Conservation (phyloP, 2,329 filamentous ascomycete genomes). For the Pseudogymnoascus sp. region DNA sequence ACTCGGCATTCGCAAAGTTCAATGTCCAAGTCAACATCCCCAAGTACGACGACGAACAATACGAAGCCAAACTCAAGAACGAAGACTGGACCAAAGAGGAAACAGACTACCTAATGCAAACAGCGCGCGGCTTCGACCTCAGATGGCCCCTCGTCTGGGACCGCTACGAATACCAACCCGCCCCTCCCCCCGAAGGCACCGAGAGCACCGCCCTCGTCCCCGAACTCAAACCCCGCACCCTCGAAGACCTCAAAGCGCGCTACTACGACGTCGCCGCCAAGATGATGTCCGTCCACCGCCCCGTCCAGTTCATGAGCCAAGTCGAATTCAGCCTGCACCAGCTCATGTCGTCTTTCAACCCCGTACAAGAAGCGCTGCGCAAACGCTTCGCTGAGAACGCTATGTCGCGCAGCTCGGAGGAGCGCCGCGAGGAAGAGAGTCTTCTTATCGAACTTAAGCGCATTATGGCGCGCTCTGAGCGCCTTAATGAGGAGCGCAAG, state of each 20-base stretch:
- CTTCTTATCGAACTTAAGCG: conserved; percentile 84
- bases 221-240: conserved; percentile 47
- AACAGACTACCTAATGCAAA: conserved; percentile 78
- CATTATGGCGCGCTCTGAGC: conserved; percentile 78
- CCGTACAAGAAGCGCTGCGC: conserved; percentile 66
- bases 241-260: conserved; percentile 86
- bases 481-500: conserved; percentile 77
- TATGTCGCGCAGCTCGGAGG: conserved; percentile 71
- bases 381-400: conserved; percentile 80
- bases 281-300: conserved; percentile 73
- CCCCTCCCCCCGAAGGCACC: conserved; percentile 35
- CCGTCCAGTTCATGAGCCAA: conserved; percentile 78
- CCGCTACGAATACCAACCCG: conserved; percentile 68
- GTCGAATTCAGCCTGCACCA: conserved; percentile 78
- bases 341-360: conserved; percentile 78
- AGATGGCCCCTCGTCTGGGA: conserved; percentile 91
- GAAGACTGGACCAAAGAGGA: conserved; percentile 85
- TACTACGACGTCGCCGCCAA: conserved; percentile 83
- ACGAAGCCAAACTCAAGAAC: conserved; percentile 63
- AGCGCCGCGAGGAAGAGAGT: conserved; percentile 86
- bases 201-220: conserved; percentile 46
- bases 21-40: conserved; percentile 74
- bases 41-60: conserved; percentile 80
- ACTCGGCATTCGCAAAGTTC: conserved; percentile 73
- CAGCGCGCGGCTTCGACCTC: conserved; percentile 72